Evolutionary conservation across 1,284 basidiomycete species (phyloP).

Genomic region (Somion occarium): DNA sequence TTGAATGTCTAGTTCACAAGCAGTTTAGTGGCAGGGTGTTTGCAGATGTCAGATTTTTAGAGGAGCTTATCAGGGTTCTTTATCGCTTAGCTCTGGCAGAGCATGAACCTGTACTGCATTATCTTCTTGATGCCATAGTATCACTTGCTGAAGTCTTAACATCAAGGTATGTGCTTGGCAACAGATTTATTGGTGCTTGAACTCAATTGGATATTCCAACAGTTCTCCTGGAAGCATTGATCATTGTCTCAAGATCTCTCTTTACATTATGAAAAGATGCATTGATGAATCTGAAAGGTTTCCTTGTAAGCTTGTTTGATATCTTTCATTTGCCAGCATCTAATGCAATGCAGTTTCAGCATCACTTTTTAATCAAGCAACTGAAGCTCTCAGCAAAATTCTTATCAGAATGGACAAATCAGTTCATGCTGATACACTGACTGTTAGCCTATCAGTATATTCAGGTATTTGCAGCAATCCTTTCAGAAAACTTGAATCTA

Average conservation of each 20-base stretch:
- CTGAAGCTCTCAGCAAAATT: neutral
- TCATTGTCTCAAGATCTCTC: neutral
- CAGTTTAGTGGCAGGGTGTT: slow-evolving; percentile 81
- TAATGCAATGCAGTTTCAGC: neutral
- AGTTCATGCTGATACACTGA: neutral
- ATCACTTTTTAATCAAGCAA: neutral
- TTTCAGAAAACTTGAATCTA: neutral
- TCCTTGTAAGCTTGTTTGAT: neutral
- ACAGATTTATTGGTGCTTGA: no score
- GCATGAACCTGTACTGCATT: slow-evolving; percentile 64
- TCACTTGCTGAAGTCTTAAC: slow-evolving; percentile 57
- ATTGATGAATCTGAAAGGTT: neutral
- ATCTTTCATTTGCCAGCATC: neutral
- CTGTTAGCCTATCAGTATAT: neutral
- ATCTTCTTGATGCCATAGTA: slow-evolving; percentile 73
- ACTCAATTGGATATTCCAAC: neutral
- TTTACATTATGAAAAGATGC: neutral
- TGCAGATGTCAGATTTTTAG: slow-evolving; percentile 78
- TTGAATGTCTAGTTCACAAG: slow-evolving; percentile 75
- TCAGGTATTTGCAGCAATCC: neutral
- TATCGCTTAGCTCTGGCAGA: slow-evolving; percentile 92
- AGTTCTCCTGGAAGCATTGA: neutral
- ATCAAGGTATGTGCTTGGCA: slow-evolving; percentile 10
- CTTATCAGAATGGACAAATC: neutral
- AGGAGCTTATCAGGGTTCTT: slow-evolving; percentile 85